These are phyloP conservation scores for Hypoxylon subgilvum DNA, from an alignment of 495 filamentous ascomycete species.

Conservation along the genomic window DNA sequence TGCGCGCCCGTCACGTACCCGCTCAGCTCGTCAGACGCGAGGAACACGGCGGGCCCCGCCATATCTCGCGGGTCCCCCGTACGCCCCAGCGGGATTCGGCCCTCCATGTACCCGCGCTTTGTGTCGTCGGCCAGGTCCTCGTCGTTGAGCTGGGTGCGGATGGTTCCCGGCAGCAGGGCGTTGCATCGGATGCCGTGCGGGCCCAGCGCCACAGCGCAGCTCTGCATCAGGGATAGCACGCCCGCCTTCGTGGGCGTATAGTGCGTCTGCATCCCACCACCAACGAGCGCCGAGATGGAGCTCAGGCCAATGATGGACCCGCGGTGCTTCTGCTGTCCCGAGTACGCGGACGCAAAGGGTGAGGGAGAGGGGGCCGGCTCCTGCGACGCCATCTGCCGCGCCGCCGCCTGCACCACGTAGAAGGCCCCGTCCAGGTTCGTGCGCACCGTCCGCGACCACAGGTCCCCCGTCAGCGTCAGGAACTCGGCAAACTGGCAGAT, in stretches of 20 bases:
- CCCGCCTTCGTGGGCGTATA: slow-evolving; percentile 94
- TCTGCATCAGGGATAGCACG: slow-evolving; percentile 83
- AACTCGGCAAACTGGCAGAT: slow-evolving; percentile 85
- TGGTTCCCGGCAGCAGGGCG: slow-evolving; percentile 83
- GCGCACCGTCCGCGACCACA: slow-evolving; percentile 68
- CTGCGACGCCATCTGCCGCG: slow-evolving; percentile 76
- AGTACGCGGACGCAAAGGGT: not conserved
- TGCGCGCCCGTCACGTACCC: slow-evolving; percentile 84
- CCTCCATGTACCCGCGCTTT: slow-evolving; percentile 86
- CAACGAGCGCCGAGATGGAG: slow-evolving; percentile 84
- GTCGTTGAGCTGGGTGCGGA: slow-evolving; percentile 86
- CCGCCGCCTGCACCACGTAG: slow-evolving; percentile 82
- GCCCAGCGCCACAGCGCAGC: slow-evolving; percentile 77
- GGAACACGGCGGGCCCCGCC: slow-evolving; percentile 83
- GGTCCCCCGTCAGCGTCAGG: slow-evolving; percentile 67
- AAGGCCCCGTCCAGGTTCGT: slow-evolving; percentile 89
- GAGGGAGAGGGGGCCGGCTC: slow-evolving; percentile 35
- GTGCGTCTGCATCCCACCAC: slow-evolving; percentile 79
- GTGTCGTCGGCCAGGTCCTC: slow-evolving; percentile 71
- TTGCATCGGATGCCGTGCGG: slow-evolving; percentile 81
- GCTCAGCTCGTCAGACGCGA: slow-evolving; percentile 79
- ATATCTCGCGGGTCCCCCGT: slow-evolving; percentile 72
- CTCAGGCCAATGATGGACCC: slow-evolving; percentile 84
- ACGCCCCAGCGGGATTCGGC: slow-evolving; percentile 78
- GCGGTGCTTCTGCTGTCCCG: slow-evolving; percentile 44